phyloP scores from a whole-genome alignment of 2,329 filamentous ascomycete species.

The Fusarium hainanense region DNA sequence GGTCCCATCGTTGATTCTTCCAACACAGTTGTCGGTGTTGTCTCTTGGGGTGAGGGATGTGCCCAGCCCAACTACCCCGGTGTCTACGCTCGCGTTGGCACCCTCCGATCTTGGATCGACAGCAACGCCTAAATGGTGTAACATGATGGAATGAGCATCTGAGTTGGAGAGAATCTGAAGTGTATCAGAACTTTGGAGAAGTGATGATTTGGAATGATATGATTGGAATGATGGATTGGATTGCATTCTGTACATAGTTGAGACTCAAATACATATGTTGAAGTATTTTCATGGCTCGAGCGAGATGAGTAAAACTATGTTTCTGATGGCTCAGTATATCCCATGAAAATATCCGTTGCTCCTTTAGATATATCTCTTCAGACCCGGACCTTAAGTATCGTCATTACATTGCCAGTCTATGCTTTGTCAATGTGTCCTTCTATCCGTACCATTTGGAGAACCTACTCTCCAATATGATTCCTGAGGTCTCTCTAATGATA shows the following conservation, averaged over 20 bases:
- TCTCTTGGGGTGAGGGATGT: constrained; percentile 50
- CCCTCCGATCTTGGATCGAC: constrained; percentile 45
- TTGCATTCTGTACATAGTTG: not conserved
- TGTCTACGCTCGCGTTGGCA: constrained; percentile 47
- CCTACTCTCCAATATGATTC: no score
- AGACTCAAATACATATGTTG: not conserved
- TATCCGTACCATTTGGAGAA: no score
- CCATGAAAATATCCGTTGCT: no score
- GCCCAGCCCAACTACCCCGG: constrained; percentile 42
- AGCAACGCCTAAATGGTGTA: constrained; percentile 9
- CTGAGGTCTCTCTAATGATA: no score
- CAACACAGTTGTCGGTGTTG: constrained; percentile 43
- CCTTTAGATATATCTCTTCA: no score
- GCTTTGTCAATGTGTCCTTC: no score
- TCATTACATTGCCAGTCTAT: no score
- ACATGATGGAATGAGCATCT: not conserved
- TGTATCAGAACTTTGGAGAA: not conserved
- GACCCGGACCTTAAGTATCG: no score
- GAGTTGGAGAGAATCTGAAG: not conserved
- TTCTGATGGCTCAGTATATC: no score
- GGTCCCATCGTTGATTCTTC: constrained; percentile 46
- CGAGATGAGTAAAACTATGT: no score
- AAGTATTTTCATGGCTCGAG: no score
- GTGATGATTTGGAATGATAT: not conserved
- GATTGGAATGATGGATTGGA: not conserved